phyloP scores from a whole-genome alignment of 257 asterid genomes.

The Solanum piurae region DNA sequence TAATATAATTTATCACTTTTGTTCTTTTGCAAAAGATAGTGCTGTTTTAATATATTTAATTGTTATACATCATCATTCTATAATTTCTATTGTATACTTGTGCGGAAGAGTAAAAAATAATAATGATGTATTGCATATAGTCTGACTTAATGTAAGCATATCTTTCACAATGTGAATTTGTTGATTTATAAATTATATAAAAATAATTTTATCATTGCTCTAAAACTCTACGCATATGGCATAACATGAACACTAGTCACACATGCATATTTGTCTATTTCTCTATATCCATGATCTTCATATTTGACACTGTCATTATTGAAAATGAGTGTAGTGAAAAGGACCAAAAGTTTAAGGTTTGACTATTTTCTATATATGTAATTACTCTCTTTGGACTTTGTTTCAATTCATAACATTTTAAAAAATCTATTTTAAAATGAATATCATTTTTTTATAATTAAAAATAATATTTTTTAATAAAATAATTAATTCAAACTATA shows the following conservation, averaged over 20 bases:
- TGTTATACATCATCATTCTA: background rate
- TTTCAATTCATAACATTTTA: background rate
- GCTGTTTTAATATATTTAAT: background rate
- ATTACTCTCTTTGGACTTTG: background rate
- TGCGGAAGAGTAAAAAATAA: no score
- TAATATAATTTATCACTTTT: background rate
- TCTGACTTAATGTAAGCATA: background rate
- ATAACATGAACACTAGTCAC: background rate
- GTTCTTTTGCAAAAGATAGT: background rate
- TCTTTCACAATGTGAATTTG: background rate
- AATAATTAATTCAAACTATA: background rate
- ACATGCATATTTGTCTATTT: background rate
- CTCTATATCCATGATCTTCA: background rate
- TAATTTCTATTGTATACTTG: background rate
- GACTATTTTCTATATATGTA: background rate
- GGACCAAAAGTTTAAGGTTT: background rate
- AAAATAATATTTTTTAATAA: background rate
- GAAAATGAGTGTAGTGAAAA: background rate
- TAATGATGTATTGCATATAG: background rate
- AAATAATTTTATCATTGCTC: no score
- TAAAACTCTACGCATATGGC: no score
- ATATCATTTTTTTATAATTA: background rate
- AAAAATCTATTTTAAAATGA: background rate
- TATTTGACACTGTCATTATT: background rate
- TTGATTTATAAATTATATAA: no score